Conservation (phyloP, 78 protist genomes). For the Guillardia theta region DNA sequence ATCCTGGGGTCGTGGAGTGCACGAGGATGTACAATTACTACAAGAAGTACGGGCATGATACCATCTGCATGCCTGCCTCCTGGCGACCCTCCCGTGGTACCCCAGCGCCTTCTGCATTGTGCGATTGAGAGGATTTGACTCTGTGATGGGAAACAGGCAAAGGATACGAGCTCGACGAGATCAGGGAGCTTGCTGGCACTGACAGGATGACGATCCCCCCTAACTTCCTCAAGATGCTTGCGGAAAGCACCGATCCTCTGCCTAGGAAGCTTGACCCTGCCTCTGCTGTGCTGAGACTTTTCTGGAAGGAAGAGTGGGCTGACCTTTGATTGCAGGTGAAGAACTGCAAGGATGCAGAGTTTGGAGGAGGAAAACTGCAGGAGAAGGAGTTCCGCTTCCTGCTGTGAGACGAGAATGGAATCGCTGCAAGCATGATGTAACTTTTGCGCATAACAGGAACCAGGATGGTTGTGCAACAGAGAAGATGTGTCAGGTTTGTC, state of each 20-base stretch:
- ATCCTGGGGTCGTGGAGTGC: slow-evolving; percentile 28
- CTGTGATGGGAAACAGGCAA: not conserved
- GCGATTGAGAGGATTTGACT: not conserved
- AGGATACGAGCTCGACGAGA: slow-evolving; percentile 23
- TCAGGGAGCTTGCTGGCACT: slow-evolving; percentile 38
- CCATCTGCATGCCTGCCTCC: slow-evolving; percentile 55
- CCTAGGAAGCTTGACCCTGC: not conserved
- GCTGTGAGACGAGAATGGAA: not conserved
- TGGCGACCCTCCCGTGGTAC: slow-evolving; percentile 47
- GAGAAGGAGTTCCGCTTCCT: slow-evolving; percentile 36
- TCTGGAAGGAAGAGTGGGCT: not conserved
- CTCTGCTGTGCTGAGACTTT: not conserved
- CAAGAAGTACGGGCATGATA: slow-evolving; percentile 39
- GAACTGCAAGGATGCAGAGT: not conserved
- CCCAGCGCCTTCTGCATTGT: not conserved
- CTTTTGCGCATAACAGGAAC: not conserved
- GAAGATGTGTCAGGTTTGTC: not conserved
- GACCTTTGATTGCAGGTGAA: not conserved
- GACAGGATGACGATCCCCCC: slow-evolving; percentile 55
- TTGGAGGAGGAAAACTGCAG: not conserved
- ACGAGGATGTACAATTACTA: slow-evolving; percentile 9
- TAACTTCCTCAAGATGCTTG: not conserved
- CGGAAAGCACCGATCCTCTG: not conserved
- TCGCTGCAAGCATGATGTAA: not conserved
- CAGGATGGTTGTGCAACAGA: slow-evolving; percentile 4